These are phyloP conservation scores for Pichia eremophila DNA, from an alignment of 805 yeast species.

Conservation along the genomic window DNA sequence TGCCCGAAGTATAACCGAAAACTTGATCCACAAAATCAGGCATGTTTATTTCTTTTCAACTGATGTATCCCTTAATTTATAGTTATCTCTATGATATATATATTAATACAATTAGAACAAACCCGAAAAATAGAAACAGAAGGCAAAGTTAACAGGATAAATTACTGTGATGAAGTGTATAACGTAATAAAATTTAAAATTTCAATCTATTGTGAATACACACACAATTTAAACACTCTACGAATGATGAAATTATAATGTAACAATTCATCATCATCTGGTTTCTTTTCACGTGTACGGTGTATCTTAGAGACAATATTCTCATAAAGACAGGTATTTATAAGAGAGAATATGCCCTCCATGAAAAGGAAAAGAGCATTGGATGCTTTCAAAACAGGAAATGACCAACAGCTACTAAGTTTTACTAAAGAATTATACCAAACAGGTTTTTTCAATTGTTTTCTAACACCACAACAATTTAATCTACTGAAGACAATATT, in stretches of 20 bases:
- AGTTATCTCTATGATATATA: too few species aligned
- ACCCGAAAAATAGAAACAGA: too few species aligned
- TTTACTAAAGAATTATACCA: slow-evolving; percentile 29
- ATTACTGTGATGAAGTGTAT: too few species aligned
- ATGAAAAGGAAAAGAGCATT: slow-evolving; percentile 3
- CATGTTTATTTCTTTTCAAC: slow-evolving; percentile 1
- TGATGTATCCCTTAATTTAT: too few species aligned
- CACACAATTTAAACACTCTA: too few species aligned
- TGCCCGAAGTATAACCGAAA: slow-evolving; percentile 7
- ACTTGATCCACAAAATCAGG: slow-evolving; percentile 16
- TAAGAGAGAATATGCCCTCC: background rate
- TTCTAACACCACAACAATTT: slow-evolving; percentile 47
- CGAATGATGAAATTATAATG: too few species aligned
- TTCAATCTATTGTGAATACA: background rate
- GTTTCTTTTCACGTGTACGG: too few species aligned
- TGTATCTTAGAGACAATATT: too few species aligned
- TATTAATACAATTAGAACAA: too few species aligned
- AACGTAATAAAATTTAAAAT: background rate
- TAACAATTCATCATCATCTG: too few species aligned
- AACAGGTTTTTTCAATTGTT: slow-evolving; percentile 35
- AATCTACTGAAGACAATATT: slow-evolving; percentile 39
- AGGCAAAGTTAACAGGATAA: too few species aligned
- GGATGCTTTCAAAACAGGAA: slow-evolving; percentile 10
- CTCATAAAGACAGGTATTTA: background rate
- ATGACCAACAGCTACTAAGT: slow-evolving; percentile 15